Conservation (phyloP, 78 protist species). For the Paratrimastix pyriformis region DNA sequence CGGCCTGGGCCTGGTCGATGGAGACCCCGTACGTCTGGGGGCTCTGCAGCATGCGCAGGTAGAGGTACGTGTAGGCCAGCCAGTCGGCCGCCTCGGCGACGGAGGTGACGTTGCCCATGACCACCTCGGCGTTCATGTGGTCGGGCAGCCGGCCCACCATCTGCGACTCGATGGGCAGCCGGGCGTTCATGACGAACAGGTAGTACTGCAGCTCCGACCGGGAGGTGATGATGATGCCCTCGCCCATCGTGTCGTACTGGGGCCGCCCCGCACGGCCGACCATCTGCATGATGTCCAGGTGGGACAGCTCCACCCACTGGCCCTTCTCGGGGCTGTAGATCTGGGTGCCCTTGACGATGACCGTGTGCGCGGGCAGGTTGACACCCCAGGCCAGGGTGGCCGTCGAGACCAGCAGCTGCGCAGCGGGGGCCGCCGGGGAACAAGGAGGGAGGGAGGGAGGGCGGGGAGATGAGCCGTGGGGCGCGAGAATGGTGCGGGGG, state of each 20-base stretch:
- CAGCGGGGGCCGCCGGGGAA: too few species aligned
- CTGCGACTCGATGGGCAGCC: slow-evolving; percentile 96
- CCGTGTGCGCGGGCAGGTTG: slow-evolving; percentile 98
- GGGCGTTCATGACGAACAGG: slow-evolving; percentile 85
- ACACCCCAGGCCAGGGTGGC: slow-evolving; percentile 99
- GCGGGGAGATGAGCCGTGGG: too few species aligned
- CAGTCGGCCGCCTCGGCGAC: slow-evolving; percentile 80
- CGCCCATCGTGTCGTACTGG: slow-evolving; percentile 86
- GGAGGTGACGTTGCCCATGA: slow-evolving; percentile 70
- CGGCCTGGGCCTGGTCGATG: slow-evolving; percentile 37
- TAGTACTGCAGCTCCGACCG: slow-evolving; percentile 85
- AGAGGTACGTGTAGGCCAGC: slow-evolving; percentile 93
- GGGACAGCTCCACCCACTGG: slow-evolving; percentile 73
- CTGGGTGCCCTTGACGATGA: slow-evolving; percentile 97
- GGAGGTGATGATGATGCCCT: slow-evolving; percentile 76
- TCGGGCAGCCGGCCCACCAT: slow-evolving; percentile 71
- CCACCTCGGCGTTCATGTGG: slow-evolving; percentile 95
- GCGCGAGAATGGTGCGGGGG: too few species aligned
- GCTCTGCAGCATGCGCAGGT: slow-evolving; percentile 81
- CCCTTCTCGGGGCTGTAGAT: slow-evolving; percentile 86
- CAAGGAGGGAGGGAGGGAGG: too few species aligned
- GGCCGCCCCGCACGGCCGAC: slow-evolving; percentile 99
- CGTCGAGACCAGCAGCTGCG: slow-evolving; percentile 80
- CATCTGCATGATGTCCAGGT: slow-evolving; percentile 95
- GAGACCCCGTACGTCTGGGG: slow-evolving; percentile 81